These are phyloP conservation scores for Phalaenopsis hybrid DNA, from an alignment of 116 monocot species.

Conservation along the genomic window DNA sequence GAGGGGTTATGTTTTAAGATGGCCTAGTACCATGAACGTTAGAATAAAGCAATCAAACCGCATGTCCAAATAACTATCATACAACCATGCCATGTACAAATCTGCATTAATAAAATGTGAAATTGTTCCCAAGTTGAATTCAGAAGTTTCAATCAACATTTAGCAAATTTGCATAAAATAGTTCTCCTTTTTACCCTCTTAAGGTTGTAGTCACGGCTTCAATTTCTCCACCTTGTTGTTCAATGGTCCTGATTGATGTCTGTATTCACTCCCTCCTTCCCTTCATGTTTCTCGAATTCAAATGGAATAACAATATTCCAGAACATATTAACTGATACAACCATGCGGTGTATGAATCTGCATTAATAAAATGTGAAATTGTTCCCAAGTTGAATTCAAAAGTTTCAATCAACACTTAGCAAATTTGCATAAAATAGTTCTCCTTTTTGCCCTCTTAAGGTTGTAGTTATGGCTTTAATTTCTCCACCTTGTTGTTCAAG, in stretches of 20 bases:
- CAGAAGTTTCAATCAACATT: neutral
- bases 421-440: neutral
- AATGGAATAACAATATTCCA: neutral
- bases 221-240: neutral
- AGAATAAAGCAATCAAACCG: neutral
- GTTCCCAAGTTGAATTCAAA: neutral
- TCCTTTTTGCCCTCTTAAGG: neutral
- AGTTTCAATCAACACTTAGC: neutral
- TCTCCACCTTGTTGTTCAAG: neutral
- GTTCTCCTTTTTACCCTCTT: neutral
- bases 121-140: too few species aligned
- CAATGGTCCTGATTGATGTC: neutral
- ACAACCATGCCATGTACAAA: neutral
- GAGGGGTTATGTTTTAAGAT: neutral
- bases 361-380: too few species aligned
- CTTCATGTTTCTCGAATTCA: neutral
- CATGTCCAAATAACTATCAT: neutral
- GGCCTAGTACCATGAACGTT: neutral
- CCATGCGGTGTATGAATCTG: neutral
- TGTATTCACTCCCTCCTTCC: neutral
- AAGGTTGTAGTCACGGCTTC: too few species aligned
- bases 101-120: too few species aligned
- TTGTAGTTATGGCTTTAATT: too few species aligned
- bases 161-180: constrained; percentile 1
- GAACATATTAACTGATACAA: neutral